Base-by-base conservation (phyloP, 2,329 filamentous ascomycete genomes). In the Penicillium fuscoglaucum region DNA sequence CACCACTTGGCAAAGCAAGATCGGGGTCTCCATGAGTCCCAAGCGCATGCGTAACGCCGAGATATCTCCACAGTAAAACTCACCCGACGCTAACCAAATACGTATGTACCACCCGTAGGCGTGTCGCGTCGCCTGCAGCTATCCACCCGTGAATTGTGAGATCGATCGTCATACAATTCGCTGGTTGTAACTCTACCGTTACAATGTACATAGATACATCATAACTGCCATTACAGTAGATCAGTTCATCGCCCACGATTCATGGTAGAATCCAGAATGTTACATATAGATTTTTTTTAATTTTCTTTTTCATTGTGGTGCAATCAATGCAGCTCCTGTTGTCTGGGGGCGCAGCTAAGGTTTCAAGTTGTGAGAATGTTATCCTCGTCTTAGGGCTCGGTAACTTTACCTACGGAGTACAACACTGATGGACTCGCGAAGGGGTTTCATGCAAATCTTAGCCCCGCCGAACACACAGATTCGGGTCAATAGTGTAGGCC, bases 401-500 rank as follows among this genome's bases (percentile, higher is more conserved):
- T 48, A 48, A 48, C 8, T 33, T 48, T 33, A 24, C 28, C 45
- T 15, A 47, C 37, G 9, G n/a, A 39, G n/a, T 19, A 40, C 31
- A 29, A 12, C 10, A 40, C 6, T 41, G 26, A 35, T 28, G 47
- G 31, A 48, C 21, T 35, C 3, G 8, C 31, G 13, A 47, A 48
- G 21, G 46, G 28, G 45, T 50, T 37, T 35, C 29, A 39, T 55
- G 21, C 29, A 15, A 44, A 35, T 50, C 45, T 61, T 59, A 52
- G 61, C 26, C 55, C 39, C 49, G 41, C 29, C 21, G 13, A 48
- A 50, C 15, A 10, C 24, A 19, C 12, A 26, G 45, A 61, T 58
- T 29, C 46, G 40, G 46, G 43, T 59, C 60, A 61, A 66, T 66
- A 66, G 64, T 48, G 58, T 59, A 61, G 35, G 35, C 58, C 59